A percentile compares a stretch with the other conserved stretches of the same genome.
phyloP scores from a whole-genome alignment of 2,329 filamentous ascomycete genomes.

The Fusarium austroafricanum region DNA sequence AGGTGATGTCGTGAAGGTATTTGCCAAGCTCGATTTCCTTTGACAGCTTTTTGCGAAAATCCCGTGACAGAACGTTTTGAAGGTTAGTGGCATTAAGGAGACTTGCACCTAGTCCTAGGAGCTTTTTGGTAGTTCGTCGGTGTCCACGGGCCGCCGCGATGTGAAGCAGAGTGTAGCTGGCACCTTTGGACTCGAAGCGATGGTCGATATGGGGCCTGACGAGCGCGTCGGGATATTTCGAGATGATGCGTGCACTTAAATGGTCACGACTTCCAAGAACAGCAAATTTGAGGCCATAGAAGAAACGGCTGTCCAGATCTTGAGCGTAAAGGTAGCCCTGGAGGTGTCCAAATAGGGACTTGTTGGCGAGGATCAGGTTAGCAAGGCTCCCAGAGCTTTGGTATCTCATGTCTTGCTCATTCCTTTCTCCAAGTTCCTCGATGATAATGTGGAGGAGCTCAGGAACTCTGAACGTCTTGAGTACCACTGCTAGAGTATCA shows the following conservation, averaged over 20 bases:
- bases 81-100: background rate
- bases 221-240: background rate
- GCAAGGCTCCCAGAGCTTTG: background rate
- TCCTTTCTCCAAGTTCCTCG: slow-evolving; percentile 1
- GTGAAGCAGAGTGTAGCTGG: slow-evolving; percentile 16
- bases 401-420: background rate
- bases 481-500: background rate
- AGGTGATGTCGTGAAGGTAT: background rate
- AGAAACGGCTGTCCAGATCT: background rate
- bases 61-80: background rate
- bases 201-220: background rate
- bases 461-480: background rate
- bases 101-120: background rate
- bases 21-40: background rate
- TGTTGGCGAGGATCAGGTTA: slow-evolving; percentile 2
- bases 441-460: background rate
- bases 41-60: background rate
- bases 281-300: background rate
- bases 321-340: slow-evolving; percentile 2
- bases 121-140: background rate
- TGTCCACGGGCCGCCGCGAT: background rate
- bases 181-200: too few species aligned
- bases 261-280: background rate
- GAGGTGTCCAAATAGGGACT: background rate
- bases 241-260: background rate